Evolutionary conservation across 148 eudicot genomes (phyloP).

Genomic region (Hydrangea macrophylla): DNA sequence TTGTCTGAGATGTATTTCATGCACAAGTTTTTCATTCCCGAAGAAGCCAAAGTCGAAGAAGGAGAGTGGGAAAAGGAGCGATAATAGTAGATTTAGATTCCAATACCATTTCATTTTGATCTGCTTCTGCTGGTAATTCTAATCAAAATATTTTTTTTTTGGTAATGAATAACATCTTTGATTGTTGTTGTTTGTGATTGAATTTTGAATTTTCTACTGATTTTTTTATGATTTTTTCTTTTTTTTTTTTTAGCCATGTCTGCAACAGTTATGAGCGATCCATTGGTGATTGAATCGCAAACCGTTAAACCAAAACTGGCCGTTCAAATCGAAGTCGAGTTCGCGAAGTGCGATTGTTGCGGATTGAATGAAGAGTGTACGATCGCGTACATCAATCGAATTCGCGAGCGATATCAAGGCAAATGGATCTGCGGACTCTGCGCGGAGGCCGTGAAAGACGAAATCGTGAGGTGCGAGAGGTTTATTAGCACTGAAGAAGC

Average conservation of each 20-base stretch:
- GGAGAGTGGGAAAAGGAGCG: conserved; percentile 16
- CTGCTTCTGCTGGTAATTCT: no score
- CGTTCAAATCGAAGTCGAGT: conserved; percentile 34
- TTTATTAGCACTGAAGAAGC: conserved; percentile 43
- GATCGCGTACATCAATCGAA: conserved; percentile 30
- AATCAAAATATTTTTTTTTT: background rate
- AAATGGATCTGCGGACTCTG: conserved; percentile 61
- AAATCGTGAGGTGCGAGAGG: conserved; percentile 27
- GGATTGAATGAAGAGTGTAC: conserved; percentile 57
- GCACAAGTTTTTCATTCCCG: background rate
- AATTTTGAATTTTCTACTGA: no score
- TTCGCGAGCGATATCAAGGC: conserved; percentile 32
- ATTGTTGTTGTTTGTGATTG: background rate
- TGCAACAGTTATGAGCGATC: conserved; percentile 12
- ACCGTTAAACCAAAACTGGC: background rate
- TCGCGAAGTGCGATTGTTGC: conserved; percentile 46
- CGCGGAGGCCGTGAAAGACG: conserved; percentile 53
- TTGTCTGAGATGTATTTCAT: no score
- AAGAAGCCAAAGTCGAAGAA: conserved; percentile 9
- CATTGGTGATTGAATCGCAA: no score
- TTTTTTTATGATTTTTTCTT: no score
- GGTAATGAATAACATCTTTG: background rate
- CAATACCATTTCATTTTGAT: background rate
- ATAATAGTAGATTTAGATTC: background rate
- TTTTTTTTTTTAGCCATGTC: no score